Conservation (phyloP, 148 eudicot genomes). For the Cornus florida region DNA sequence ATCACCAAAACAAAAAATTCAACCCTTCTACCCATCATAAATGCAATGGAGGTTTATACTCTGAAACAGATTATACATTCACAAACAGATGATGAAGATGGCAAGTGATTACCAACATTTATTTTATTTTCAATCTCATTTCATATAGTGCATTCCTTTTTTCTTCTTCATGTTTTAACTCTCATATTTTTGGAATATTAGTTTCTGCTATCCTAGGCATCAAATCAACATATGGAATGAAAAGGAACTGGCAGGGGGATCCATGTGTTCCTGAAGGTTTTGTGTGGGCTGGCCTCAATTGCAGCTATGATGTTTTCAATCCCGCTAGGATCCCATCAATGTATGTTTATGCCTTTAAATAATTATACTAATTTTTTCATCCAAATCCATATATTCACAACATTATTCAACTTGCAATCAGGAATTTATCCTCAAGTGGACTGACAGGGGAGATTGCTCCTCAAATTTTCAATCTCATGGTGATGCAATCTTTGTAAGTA, state of each 20-base stretch:
- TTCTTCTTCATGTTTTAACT: not conserved
- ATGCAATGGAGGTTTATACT: conserved; percentile 27
- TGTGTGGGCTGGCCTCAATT: conserved; percentile 40
- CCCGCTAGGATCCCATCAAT: conserved; percentile 24
- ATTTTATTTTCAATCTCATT: too few species aligned
- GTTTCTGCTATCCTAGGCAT: conserved; percentile 33
- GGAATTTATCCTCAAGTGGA: not conserved
- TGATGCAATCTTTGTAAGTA: not conserved
- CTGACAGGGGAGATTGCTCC: not conserved
- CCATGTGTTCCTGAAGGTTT: conserved; percentile 39
- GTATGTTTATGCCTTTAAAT: conserved; percentile 5
- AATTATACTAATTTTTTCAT: not conserved
- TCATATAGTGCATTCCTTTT: not conserved
- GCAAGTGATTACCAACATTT: not conserved
- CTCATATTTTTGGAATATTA: conserved; percentile 1
- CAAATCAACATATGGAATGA: conserved; percentile 28
- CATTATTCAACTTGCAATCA: not conserved
- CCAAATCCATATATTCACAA: not conserved
- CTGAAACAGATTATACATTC: conserved; percentile 16
- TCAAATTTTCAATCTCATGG: not conserved
- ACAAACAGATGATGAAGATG: conserved; percentile 12
- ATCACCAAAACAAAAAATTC: conserved; percentile 13
- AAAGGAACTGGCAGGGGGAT: conserved; percentile 55
- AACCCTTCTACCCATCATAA: conserved; percentile 33
- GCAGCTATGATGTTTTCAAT: conserved; percentile 20